These are phyloP conservation scores for Cyclanthera cordifolia DNA, from an alignment of 306 rosid genomes.

Conservation along the genomic window DNA sequence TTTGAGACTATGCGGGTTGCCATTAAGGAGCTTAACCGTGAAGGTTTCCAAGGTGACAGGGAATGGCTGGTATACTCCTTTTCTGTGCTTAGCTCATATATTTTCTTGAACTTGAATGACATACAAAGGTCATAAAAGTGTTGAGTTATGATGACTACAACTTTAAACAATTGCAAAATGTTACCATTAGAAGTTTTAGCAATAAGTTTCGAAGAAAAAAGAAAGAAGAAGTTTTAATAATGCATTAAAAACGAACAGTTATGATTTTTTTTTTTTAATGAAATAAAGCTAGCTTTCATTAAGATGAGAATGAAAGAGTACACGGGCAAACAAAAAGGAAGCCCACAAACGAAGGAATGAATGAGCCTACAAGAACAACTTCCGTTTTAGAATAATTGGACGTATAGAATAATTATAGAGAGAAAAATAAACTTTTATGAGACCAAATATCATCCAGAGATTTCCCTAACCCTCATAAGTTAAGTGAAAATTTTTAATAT, in stretches of 20 bases:
- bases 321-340: too few species aligned
- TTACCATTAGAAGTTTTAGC: not conserved
- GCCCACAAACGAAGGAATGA: too few species aligned
- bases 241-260: not conserved
- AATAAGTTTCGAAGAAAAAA: too few species aligned
- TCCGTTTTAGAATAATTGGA: too few species aligned
- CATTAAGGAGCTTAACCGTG: conserved; percentile 90
- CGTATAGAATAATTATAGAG: too few species aligned
- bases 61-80: conserved; percentile 78
- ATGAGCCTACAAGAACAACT: too few species aligned
- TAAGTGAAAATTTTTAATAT: too few species aligned
- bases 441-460: too few species aligned
- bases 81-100: conserved; percentile 2
- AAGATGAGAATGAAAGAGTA: too few species aligned
- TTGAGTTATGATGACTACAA: not conserved
- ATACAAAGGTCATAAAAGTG: not conserved
- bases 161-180: not conserved
- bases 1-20: conserved; percentile 56
- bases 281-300: too few species aligned
- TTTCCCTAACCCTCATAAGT: too few species aligned
- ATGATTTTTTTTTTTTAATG: not conserved
- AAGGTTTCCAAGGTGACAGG: conserved; percentile 96
- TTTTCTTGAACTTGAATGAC: not conserved
- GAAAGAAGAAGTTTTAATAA: not conserved
- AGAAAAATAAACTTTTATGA: too few species aligned